Evolutionary conservation across 805 yeast genomes (phyloP), one percentile per base, ranked within the genome.

Genomic region (Ogataea saltuana): DNA sequence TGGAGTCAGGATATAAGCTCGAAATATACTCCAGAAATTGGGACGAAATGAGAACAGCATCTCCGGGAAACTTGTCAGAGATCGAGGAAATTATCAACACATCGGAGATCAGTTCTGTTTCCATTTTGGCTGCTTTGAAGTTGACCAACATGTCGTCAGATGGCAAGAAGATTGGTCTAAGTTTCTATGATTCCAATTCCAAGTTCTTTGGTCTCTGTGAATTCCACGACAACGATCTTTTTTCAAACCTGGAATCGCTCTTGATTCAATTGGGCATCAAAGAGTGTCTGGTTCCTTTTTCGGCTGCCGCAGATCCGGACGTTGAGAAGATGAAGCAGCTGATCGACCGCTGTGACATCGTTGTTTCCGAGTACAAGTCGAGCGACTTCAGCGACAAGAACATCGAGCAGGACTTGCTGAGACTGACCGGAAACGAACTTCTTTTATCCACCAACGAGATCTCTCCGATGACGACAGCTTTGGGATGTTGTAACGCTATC

Each of bases 251-350:
- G 49, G 98, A 93, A 61, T 82, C 95, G 35, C 72, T 89, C 38
- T 63, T 90, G 45, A 84, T 93, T 53, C 99, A 93, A 62, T 69
- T 89, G 26, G 96, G 96, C 16, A 88, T 89, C 6, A 87, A 85
- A 55, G 99, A 93, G 60, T 82, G 88, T 30, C 60, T 93, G 12
- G 55, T 91, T 5, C 83, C 84, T 10, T 40, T 53, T 10, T 65
- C 69, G 4, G 37, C 42, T 9, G 54, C 49, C 2, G 31, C 48
- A 16, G 84, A 79, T 43, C 66, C 76, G 4, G 91, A 85, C 45
- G 65, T 76, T 37, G 70, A 72, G 35, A 89, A 88, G 59, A 69
- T 91, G 42, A 68, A 69, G 17, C 86, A 82, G 50, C 82, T 88
- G 17, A 70, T 91, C 48, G 86, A 85, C 54, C 77, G 91, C 42